These are phyloP conservation scores for Agastache rugosa DNA, from an alignment of 257 asterid genomes.

Conservation along the genomic window DNA sequence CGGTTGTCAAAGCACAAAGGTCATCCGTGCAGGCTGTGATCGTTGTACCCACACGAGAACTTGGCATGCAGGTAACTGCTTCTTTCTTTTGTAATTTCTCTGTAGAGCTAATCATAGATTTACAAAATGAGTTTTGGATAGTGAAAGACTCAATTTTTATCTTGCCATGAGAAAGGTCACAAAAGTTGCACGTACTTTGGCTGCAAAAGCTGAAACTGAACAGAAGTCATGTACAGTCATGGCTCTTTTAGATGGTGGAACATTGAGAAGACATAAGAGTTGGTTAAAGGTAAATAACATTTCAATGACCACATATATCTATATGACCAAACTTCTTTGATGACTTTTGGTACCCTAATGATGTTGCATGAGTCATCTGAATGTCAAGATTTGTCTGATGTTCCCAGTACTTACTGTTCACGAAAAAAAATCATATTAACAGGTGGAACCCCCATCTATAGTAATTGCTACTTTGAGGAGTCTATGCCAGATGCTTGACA, in stretches of 20 bases:
- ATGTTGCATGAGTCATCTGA: conserved; percentile 21
- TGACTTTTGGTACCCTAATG: conserved; percentile 17
- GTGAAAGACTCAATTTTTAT: conserved; percentile 20
- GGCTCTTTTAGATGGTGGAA: conserved; percentile 99
- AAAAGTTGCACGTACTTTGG: conserved; percentile 81
- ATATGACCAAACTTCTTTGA: conserved; percentile 4
- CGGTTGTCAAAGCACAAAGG: conserved; percentile 68
- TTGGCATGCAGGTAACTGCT: conserved; percentile 80
- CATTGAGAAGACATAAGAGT: conserved; percentile 82
- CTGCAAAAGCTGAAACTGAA: conserved; percentile 65
- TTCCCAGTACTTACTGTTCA: not conserved
- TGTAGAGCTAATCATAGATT: conserved; percentile 12
- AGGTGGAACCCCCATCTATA: conserved; percentile 91
- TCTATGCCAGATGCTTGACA: conserved; percentile 88
- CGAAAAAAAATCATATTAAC: conserved; percentile 35
- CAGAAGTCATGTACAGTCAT: conserved; percentile 69
- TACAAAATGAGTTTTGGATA: conserved; percentile 26
- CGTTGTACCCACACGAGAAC: conserved; percentile 95
- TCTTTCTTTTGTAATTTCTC: conserved; percentile 28
- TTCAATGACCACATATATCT: conserved; percentile 26
- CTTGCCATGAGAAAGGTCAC: conserved; percentile 64
- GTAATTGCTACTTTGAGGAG: conserved; percentile 91
- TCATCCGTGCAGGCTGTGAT: conserved; percentile 88
- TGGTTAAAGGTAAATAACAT: conserved; percentile 79
- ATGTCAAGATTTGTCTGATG: conserved; percentile 1